Evolutionary conservation across 2,329 filamentous ascomycete species (phyloP).

Genomic region (Fusarium sp.): DNA sequence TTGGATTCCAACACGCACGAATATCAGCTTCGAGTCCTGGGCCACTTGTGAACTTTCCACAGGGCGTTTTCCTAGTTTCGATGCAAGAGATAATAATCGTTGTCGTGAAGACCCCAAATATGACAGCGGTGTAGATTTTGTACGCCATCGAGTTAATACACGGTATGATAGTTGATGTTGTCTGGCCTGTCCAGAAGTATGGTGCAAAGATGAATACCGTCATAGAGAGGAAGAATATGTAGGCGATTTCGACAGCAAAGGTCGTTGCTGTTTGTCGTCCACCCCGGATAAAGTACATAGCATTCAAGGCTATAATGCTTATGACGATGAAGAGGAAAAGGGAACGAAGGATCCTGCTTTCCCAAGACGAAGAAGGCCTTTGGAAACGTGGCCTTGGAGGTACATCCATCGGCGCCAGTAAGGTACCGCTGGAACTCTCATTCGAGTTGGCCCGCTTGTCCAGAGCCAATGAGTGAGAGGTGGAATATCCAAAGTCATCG

Average conservation of each 20-base stretch:
- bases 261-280: neutral
- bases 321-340: neutral
- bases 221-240: neutral
- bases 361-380: neutral
- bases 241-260: neutral
- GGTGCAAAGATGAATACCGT: neutral
- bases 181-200: neutral
- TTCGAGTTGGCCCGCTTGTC: neutral
- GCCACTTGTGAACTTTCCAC: conserved; percentile 23
- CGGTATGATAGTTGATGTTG: conserved; percentile 2
- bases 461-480: neutral
- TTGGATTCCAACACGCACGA: neutral
- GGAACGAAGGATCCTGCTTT: neutral
- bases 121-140: conserved; percentile 1
- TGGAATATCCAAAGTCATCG: conserved; percentile 4
- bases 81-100: conserved; percentile 4
- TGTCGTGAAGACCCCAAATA: neutral
- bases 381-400: neutral
- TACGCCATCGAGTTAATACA: conserved; percentile 10
- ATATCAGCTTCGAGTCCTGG: neutral
- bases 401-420: neutral
- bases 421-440: neutral
- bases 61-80: conserved; percentile 19
- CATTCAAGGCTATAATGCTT: neutral
- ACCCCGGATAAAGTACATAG: neutral